Evolutionary conservation across 805 yeast genomes (phyloP), one percentile per base, ranked within the genome.

Genomic region (Starmerella vaccinii): DNA sequence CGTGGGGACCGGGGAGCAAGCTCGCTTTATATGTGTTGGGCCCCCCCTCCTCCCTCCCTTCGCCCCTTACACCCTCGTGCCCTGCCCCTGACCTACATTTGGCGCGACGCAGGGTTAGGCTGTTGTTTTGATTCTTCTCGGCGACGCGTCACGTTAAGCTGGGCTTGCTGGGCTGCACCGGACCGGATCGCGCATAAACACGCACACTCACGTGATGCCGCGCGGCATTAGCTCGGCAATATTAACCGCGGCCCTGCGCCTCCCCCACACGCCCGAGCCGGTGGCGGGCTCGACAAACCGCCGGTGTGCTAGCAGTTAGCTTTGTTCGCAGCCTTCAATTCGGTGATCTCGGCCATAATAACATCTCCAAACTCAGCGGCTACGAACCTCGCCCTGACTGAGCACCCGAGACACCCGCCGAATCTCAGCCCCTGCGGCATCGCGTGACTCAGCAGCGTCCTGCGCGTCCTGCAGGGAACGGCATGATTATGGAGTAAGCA

Each of bases 401-500:
- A 3, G 29, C 12, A 26, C 29, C 29, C 29, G 29, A 26, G 29
- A 12, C 29, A 26, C 12, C 12, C 29, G 29, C 29, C 29, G 29
- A 12, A 26, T 30, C 33, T 30, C 16, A 30, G 33, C 33, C 38
- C 38, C 22, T 34, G 22, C 38, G 38, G 38, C 38, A n/a, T 15
- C 18, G 22, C 7, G 22, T 8, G 7, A 19, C 5, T 7, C 22
- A 19, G 13, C 13, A n/a, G 22, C 19, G 5, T 21, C 43, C 12
- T 4, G 30, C 30, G 21, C 27, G n/a, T 23, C 19, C 29, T 41
- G 45, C 45, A 19, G 38, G 22, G 22, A 34, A 34, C 19, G 22
- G 38, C 38, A 34, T 34, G 38, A 34, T 26, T 26, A n/a, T 41
- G 33, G 34, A 16, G 45, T 41, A 41, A 41, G 33, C 45, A 41